A percentile compares a stretch with the other conserved stretches of the same genome.
Conservation (phyloP, 2,329 filamentous ascomycete species). For the Cercospora brassicicola region DNA sequence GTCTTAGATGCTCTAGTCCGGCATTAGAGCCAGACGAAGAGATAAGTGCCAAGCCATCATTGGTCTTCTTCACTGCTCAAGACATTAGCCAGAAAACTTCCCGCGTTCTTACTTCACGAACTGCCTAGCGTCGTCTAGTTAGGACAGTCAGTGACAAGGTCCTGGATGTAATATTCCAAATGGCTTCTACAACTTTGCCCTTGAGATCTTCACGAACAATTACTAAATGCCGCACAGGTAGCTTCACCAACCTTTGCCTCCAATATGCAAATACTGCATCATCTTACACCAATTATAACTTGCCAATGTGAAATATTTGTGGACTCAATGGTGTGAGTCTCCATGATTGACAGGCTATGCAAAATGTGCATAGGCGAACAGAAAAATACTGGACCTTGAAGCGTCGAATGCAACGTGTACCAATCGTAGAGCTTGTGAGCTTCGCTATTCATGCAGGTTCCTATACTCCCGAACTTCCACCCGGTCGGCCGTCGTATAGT, state of each 20-base stretch:
- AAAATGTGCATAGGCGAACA: neutral
- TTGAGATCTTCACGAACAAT: neutral
- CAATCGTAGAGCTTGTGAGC: conserved; percentile 3
- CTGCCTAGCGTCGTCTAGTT: neutral
- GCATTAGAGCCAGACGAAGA: conserved; percentile 8
- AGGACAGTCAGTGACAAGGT: neutral
- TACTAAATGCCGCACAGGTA: neutral
- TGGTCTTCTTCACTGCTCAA: neutral
- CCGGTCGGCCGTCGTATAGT: neutral
- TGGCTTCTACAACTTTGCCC: neutral
- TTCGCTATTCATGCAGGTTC: neutral
- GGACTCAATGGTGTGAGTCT: neutral
- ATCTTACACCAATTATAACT: neutral
- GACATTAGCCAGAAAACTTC: neutral
- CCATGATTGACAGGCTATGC: neutral
- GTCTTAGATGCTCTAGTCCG: conserved; percentile 6
- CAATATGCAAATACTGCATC: neutral
- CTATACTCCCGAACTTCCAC: conserved; percentile 6
- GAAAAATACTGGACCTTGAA: neutral
- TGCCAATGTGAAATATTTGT: neutral
- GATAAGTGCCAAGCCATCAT: neutral
- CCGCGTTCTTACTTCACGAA: neutral
- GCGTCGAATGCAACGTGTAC: conserved; percentile 13
- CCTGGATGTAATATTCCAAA: neutral
- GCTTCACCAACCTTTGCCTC: neutral